Evolutionary conservation across 306 rosid species (phyloP).

Genomic region (Rosa lucieae): DNA sequence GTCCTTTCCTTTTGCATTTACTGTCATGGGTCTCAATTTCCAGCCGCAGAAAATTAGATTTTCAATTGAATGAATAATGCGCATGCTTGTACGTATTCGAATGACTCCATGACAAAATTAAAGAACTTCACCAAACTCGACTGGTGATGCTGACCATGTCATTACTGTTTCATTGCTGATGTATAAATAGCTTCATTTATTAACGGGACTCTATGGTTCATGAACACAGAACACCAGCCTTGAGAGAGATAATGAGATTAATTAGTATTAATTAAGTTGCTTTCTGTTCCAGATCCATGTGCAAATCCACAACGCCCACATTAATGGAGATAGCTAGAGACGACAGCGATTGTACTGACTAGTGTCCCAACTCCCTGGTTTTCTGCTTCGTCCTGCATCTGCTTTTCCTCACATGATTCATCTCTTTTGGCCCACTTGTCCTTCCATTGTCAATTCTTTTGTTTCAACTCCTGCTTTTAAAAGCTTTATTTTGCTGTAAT

Average conservation of each 20-base stretch:
- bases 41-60: background rate
- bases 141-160: background rate
- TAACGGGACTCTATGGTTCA: background rate
- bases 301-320: background rate
- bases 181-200: background rate
- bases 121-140: background rate
- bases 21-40: background rate
- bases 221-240: background rate
- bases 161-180: background rate
- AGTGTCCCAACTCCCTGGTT: background rate
- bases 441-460: background rate
- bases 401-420: background rate
- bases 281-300: background rate
- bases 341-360: background rate
- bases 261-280: background rate
- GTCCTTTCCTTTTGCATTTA: background rate
- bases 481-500: background rate
- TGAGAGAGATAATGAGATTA: background rate
- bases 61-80: background rate
- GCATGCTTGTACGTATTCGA: background rate
- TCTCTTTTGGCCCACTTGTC: background rate
- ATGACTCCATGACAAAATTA: background rate
- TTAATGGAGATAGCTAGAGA: background rate
- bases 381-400: background rate
- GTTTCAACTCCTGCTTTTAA: background rate